These are phyloP conservation scores for Isabelozyma heimii DNA, from an alignment of 805 yeast genomes.

Conservation along the genomic window DNA sequence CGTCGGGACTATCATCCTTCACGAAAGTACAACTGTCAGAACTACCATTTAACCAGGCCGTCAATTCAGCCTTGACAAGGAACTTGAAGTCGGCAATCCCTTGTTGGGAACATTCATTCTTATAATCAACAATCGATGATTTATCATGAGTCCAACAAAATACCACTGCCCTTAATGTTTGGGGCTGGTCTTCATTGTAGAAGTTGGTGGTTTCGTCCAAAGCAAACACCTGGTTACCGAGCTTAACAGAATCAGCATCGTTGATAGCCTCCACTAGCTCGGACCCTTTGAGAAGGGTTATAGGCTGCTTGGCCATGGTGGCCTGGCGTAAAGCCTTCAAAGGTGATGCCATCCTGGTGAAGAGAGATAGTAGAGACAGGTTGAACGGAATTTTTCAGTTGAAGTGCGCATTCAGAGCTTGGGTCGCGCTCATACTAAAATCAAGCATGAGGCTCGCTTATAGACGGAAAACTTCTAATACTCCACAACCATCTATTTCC, in stretches of 20 bases:
- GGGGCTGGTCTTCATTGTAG: slow-evolving; percentile 45
- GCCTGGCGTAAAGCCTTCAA: slow-evolving; percentile 26
- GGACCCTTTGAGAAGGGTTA: slow-evolving; percentile 15
- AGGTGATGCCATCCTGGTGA: slow-evolving; percentile 7
- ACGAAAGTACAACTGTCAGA: slow-evolving; percentile 54
- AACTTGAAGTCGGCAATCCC: slow-evolving; percentile 73
- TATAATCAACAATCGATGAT: slow-evolving; percentile 76
- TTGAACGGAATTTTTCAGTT: not conserved
- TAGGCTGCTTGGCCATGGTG: slow-evolving; percentile 18
- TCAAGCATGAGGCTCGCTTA: not conserved
- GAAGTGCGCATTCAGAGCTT: not conserved
- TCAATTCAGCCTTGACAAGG: slow-evolving; percentile 78
- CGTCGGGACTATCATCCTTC: slow-evolving; percentile 22
- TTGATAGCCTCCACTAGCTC: slow-evolving; percentile 22
- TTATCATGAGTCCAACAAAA: slow-evolving; percentile 80
- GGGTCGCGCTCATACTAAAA: not conserved
- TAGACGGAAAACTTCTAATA: not conserved
- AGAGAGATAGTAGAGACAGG: not conserved
- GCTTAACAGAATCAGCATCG: slow-evolving; percentile 33
- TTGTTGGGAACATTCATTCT: slow-evolving; percentile 64
- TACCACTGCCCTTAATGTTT: slow-evolving; percentile 57
- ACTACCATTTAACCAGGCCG: slow-evolving; percentile 76
- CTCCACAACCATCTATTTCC: not conserved
- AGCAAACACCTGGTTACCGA: slow-evolving; percentile 23
- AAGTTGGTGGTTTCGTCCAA: slow-evolving; percentile 55